phyloP scores from a whole-genome alignment of 345 rosid species.

The Gossypium longicalyx region DNA sequence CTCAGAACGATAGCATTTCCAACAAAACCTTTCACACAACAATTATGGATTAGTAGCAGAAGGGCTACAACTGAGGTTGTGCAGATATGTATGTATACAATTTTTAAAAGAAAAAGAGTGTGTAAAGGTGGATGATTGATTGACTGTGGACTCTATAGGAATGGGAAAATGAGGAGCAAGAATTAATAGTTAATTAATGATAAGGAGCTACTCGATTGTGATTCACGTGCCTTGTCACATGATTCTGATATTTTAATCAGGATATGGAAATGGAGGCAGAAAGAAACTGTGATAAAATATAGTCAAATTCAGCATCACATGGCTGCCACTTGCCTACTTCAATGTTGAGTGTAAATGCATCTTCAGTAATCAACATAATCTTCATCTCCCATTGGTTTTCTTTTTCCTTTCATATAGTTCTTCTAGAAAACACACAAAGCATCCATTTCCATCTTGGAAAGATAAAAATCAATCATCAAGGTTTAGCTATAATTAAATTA shows the following conservation, averaged over 20 bases:
- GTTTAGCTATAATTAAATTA: not conserved
- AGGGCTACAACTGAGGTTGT: too few relatives aligned
- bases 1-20: too few relatives aligned
- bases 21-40: too few relatives aligned
- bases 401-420: not conserved
- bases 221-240: conserved; percentile 7
- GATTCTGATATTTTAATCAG: conserved; percentile 9
- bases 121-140: not conserved
- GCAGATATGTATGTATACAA: too few relatives aligned
- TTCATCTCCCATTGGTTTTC: not conserved
- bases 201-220: not conserved
- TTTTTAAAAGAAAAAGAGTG: not conserved
- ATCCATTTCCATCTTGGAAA: not conserved
- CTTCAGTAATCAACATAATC: not conserved
- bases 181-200: not conserved
- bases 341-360: not conserved
- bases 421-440: not conserved
- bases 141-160: not conserved
- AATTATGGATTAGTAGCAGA: too few relatives aligned
- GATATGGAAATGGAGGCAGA: not conserved
- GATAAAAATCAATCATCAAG: conserved; percentile 1
- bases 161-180: not conserved
- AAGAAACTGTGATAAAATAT: not conserved
- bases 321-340: conserved; percentile 7
- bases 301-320: conserved; percentile 11